Conservation (phyloP, 2,329 filamentous ascomycete genomes). For the Stachybotrys echinatus region DNA sequence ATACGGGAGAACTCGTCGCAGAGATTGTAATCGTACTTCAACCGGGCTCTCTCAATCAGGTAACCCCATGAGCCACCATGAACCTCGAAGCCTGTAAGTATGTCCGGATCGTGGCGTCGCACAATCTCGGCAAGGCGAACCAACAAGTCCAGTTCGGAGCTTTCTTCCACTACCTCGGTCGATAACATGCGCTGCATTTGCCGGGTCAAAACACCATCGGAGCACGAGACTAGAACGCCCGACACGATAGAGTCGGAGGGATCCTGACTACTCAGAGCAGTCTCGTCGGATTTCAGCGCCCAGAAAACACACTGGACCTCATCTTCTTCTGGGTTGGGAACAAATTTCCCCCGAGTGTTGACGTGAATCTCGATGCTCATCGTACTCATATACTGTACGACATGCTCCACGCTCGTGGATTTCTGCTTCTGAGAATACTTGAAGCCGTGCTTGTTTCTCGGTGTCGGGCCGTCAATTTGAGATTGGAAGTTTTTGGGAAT, state of each 20-base stretch:
- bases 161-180: constrained; percentile 67
- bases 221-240: constrained; percentile 70
- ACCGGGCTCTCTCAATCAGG: constrained; percentile 78
- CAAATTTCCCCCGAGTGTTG: constrained; percentile 73
- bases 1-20: constrained; percentile 89
- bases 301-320: constrained; percentile 87
- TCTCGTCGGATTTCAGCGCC: constrained; percentile 75
- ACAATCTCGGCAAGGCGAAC: constrained; percentile 85
- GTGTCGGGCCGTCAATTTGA: constrained; percentile 85
- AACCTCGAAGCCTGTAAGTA: constrained; percentile 91
- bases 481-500: constrained; percentile 48
- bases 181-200: constrained; percentile 57
- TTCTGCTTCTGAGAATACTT: constrained; percentile 77
- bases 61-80: constrained; percentile 95
- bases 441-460: constrained; percentile 74
- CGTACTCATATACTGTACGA: constrained; percentile 90
- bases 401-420: constrained; percentile 72
- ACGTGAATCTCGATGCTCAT: constrained; percentile 94
- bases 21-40: constrained; percentile 85
- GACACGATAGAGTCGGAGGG: constrained; percentile 47
- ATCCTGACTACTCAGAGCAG: constrained; percentile 40
- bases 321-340: constrained; percentile 87
- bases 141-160: constrained; percentile 78
- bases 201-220: constrained; percentile 51
- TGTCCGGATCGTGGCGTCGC: constrained; percentile 77